Base-by-base conservation (phyloP, 2,329 filamentous ascomycete species). In the Westerdykella sp. region DNA sequence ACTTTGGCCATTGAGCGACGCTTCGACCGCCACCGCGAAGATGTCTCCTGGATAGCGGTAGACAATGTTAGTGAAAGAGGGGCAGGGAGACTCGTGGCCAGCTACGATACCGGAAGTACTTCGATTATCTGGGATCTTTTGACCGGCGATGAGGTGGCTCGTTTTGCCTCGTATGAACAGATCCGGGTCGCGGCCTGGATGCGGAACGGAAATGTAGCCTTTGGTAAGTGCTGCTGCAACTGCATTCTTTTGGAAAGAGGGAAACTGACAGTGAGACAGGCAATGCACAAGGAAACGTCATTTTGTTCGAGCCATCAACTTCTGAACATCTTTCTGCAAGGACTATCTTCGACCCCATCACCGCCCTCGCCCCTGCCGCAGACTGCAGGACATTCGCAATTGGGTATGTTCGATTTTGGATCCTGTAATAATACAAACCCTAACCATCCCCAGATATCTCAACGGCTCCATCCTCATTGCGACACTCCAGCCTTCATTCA, bases 81-180 rank as follows among this genome's bases (percentile, higher is more conserved):
- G 3, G 83, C 84, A 1, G 93, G 91, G 22, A 78, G 90, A 50
- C 71, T 95, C 47, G 89, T 95, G 2, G 87, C 95, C 48, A 97
- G 89, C 70, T 96, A 95, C 60, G 93, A 98, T 73, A 79, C 80
- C 14, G 84, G 87, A 31, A 87, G 91, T 66, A 95, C 87, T 1
- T 88, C 90, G 4, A 95, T 97, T 61, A 87, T 97, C 6, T 98
- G 93, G 93, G 91, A 98, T 69, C 76, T 96, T 47, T 81, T 94
- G 71, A 94, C 88, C 0, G 93, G 93, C 39, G 83, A 89, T 46
- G 89, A 96, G 67, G 78, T 96, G 45, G 83, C 91, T 32, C 80
- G 90, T n/a, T 97, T 97, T 70, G 83, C 84, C 18, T 93, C 90
- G 0, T 96, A 95, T 60, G 88, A 95, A 60, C 80, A 86, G 53